These are phyloP conservation scores for Flaveria trinervia DNA, from an alignment of 129 eudicot species.

Conservation along the genomic window DNA sequence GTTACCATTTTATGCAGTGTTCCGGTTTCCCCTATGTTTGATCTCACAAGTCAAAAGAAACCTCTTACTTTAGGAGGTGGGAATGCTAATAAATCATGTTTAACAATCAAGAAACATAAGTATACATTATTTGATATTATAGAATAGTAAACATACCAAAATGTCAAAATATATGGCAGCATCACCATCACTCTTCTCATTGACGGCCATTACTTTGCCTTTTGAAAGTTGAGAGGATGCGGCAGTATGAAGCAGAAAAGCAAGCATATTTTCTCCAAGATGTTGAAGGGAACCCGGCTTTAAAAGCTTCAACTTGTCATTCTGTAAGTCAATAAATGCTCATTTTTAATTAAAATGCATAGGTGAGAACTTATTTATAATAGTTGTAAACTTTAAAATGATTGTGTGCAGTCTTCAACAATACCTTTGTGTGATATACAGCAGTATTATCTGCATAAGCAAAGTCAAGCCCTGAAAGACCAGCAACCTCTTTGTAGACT, in stretches of 20 bases:
- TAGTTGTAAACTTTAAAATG: not conserved
- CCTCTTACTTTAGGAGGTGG: no score
- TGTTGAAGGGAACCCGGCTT: slow-evolving; percentile 95
- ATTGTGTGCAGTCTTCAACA: slow-evolving; percentile 3
- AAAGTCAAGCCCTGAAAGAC: slow-evolving; percentile 98
- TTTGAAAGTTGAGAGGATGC: slow-evolving; percentile 64
- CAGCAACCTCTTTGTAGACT: slow-evolving; percentile 87
- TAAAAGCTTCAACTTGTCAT: slow-evolving; percentile 84
- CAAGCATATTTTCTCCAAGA: slow-evolving; percentile 97
- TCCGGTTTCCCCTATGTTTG: not conserved
- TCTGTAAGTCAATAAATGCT: slow-evolving; percentile 46
- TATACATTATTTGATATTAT: not conserved
- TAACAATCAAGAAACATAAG: slow-evolving; percentile 1
- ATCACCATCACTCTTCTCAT: slow-evolving; percentile 39
- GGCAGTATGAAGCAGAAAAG: slow-evolving; percentile 77
- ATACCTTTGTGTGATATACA: slow-evolving; percentile 97
- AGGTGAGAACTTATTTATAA: not conserved
- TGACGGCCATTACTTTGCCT: slow-evolving; percentile 40
- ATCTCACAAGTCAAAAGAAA: not conserved
- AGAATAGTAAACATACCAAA: slow-evolving; percentile 51
- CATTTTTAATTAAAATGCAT: not conserved
- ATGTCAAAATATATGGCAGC: slow-evolving; percentile 89
- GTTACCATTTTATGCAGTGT: not conserved
- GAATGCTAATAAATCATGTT: no score
- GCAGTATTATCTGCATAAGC: slow-evolving; percentile 87